phyloP scores from a whole-genome alignment of 129 eudicot genomes.

The Silybum marianum region DNA sequence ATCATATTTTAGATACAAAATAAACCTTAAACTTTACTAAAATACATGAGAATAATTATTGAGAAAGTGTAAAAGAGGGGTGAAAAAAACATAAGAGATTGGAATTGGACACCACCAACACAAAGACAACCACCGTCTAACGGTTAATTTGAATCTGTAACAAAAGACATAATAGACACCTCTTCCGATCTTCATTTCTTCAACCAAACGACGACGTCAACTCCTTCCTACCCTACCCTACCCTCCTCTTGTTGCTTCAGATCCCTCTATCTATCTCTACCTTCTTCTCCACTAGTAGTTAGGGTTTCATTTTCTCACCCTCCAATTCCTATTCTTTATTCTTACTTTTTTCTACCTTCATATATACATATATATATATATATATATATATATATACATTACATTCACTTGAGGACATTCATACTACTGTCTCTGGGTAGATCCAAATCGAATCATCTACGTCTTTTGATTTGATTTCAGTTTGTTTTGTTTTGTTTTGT shows the following conservation, averaged over 20 bases:
- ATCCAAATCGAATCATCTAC: conserved; percentile 8
- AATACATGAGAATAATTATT: too few relatives aligned
- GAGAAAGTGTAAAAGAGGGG: not conserved
- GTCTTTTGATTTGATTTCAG: conserved; percentile 32
- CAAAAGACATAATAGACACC: conserved; percentile 35
- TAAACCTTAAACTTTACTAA: too few relatives aligned
- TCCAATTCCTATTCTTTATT: not conserved
- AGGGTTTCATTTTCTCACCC: conserved; percentile 37
- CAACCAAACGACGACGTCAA: conserved; percentile 59
- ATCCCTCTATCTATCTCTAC: conserved; percentile 44
- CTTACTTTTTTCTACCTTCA: not conserved
- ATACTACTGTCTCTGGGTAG: not conserved
- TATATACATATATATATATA: conserved; percentile 1
- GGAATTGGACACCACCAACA: too few relatives aligned
- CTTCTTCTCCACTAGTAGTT: conserved; percentile 21
- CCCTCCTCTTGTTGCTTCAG: conserved; percentile 51
- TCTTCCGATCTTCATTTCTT: conserved; percentile 42
- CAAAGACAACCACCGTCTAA: conserved; percentile 24
- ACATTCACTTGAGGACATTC: conserved; percentile 1
- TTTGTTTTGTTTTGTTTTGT: not conserved
- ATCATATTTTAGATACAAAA: too few relatives aligned
- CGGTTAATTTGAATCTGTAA: conserved; percentile 16
- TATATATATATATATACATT: not conserved
- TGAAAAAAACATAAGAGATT: too few relatives aligned
- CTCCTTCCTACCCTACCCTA: conserved; percentile 6